Conservation (phyloP, 768 basidiomycete genomes). For the Suillus sp. region DNA sequence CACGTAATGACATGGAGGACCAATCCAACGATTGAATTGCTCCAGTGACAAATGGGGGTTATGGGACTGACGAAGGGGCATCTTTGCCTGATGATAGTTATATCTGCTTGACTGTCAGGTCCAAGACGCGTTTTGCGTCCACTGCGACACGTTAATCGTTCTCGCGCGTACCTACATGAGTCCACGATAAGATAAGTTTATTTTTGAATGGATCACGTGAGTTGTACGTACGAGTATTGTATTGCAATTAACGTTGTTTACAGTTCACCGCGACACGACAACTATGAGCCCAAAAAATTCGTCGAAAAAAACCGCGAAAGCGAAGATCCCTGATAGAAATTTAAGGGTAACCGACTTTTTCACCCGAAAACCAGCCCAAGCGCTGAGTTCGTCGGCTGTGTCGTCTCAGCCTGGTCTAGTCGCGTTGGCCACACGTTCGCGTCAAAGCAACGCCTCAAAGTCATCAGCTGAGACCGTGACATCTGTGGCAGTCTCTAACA, state of each 20-base stretch:
- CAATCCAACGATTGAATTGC: no score
- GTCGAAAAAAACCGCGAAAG: conserved; percentile 16
- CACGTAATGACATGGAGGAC: no score
- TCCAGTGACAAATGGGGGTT: no score
- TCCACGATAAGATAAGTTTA: no score
- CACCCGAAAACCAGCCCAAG: conserved; percentile 27
- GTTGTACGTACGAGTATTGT: neutral
- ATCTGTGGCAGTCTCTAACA: neutral
- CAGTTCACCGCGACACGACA: neutral
- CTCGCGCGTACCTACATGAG: neutral
- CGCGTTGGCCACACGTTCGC: conserved; percentile 17
- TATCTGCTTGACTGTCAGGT: conserved; percentile 29
- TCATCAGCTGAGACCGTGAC: neutral
- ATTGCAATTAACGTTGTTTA: conserved; percentile 7
- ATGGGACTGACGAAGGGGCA: no score
- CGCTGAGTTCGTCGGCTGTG: conserved; percentile 17
- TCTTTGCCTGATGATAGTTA: no score
- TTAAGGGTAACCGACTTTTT: conserved; percentile 49
- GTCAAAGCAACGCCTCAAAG: conserved; percentile 14
- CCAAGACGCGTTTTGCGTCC: neutral
- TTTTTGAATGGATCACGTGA: conserved; percentile 1
- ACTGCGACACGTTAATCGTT: neutral
- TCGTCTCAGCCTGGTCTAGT: conserved; percentile 15
- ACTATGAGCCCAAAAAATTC: conserved; percentile 22
- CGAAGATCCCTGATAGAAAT: conserved; percentile 24